Evolutionary conservation across 306 rosid genomes (phyloP), one percentile per base, ranked within the genome.

Genomic region (Gillenia trifoliata): DNA sequence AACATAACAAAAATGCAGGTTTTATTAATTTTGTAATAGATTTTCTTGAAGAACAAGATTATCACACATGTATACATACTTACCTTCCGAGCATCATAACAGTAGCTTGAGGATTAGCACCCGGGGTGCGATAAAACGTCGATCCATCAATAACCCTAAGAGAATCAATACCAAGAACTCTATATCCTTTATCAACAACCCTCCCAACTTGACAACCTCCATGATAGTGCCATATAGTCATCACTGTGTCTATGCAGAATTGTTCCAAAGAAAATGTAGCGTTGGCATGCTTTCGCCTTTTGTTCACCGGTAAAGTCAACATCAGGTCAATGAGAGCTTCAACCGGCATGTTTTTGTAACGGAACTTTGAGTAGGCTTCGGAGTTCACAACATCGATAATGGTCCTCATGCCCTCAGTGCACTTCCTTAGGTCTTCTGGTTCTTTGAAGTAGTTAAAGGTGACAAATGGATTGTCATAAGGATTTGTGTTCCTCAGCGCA

Each of bases 71-170:
- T 4, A 45, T 1, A 4, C 3, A 15, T 1, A 41, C 62, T 77
- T 79, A 82, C 97, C 96, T 92, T 78, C 93, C 97, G 60, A 92
- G 89, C 96, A 89, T 89, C 93, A 89, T 92, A 22, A 92, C 85
- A 56, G 93, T 88, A 80, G 96, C 93, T 81, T 92, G 91, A 61
- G 97, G 97, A 71, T 89, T 89, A 64, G 96, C 84, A 65, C 93
- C 92, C 0, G 93, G 96, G 6, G 89, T 74, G n/a, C 19, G 19
- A 76, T n/a, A 19, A 78, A 90, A 92, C 9, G 92, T 90, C n/a
- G 96, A 92, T 4, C 92, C 92, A 83, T 92, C 97, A 83, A 92
- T 74, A 12, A 92, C 91, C 74, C 97, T 87, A 3, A 88, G 68
- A 57, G 83, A 78, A 70, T 84, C 89, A 25, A 90, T 89, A 45